Evolutionary conservation across 192 early-diverging fungal genomes (phyloP).

Genomic region (Coemansia guatemalensis): DNA sequence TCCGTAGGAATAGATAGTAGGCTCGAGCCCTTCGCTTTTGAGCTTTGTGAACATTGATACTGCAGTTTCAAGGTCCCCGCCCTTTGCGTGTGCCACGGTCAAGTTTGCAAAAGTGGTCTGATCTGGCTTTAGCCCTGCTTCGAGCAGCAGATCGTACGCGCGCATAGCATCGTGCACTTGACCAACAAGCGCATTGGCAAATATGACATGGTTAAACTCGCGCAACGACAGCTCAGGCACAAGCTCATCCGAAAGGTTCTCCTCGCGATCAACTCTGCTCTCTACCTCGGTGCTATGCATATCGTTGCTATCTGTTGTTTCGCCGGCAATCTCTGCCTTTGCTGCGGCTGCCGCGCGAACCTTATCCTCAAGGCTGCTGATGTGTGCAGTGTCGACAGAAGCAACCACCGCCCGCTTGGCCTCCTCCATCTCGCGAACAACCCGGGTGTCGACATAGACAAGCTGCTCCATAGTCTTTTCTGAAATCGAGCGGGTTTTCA

Average conservation of each 20-base stretch:
- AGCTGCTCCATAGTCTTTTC: slow-evolving; percentile 45
- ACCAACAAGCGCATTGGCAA: slow-evolving; percentile 64
- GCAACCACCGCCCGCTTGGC: slow-evolving; percentile 40
- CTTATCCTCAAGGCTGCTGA: slow-evolving; percentile 29
- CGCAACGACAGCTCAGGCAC: slow-evolving; percentile 21
- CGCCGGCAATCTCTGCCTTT: not conserved
- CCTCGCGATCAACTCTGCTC: not conserved
- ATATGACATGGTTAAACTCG: slow-evolving; percentile 59
- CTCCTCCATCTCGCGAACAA: slow-evolving; percentile 45
- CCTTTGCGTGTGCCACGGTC: slow-evolving; percentile 75
- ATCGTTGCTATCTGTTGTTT: not conserved
- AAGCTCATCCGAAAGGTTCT: not conserved
- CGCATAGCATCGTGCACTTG: slow-evolving; percentile 62
- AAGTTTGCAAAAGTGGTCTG: slow-evolving; percentile 71
- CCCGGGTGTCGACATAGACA: slow-evolving; percentile 42
- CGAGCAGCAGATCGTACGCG: slow-evolving; percentile 63
- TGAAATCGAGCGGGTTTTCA: slow-evolving; percentile 15
- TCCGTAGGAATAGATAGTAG: slow-evolving; percentile 68
- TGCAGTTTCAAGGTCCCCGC: slow-evolving; percentile 60
- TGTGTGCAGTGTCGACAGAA: slow-evolving; percentile 13
- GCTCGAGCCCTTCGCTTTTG: slow-evolving; percentile 52
- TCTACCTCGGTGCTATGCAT: not conserved
- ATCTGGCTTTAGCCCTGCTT: slow-evolving; percentile 65
- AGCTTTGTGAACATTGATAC: slow-evolving; percentile 67
- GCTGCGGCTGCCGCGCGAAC: slow-evolving; percentile 7